A percentile compares a stretch with the other conserved stretches of the same genome.
Conservation (phyloP, 106 monocot genomes). For the Dendrobium chrysotoxum region DNA sequence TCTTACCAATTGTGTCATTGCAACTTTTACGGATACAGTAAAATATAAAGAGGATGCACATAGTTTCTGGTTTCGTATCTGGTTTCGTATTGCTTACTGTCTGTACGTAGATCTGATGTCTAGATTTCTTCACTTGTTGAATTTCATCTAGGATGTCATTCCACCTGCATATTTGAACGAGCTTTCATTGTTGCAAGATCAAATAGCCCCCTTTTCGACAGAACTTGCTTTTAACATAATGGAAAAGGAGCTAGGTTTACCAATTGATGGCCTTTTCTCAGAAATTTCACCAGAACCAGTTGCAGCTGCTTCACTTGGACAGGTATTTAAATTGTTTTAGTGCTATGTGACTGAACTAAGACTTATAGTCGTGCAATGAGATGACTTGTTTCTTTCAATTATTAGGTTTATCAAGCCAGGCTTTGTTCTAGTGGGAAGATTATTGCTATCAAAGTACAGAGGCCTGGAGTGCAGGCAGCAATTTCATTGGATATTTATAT, state of each 20-base stretch:
- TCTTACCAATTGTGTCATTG: not conserved
- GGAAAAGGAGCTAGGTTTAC: slow-evolving; percentile 79
- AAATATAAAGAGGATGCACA: not conserved
- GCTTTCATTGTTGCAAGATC: slow-evolving; percentile 92
- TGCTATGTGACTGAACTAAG: not conserved
- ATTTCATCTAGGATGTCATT: slow-evolving; percentile 75
- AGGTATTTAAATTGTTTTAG: slow-evolving; percentile 29
- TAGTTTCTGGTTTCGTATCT: not conserved
- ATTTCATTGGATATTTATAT: slow-evolving; percentile 98
- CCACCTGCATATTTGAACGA: slow-evolving; percentile 91
- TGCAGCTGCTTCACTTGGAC: slow-evolving; percentile 98
- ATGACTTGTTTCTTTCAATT: slow-evolving; percentile 12
- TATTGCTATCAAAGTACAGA: slow-evolving; percentile 98
- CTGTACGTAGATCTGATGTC: not conserved
- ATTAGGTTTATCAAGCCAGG: slow-evolving; percentile 92
- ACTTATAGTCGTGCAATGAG: not conserved
- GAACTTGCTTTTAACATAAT: slow-evolving; percentile 81
- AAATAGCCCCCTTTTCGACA: slow-evolving; percentile 89
- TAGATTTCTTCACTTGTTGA: not conserved
- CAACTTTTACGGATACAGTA: not conserved
- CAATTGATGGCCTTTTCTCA: slow-evolving; percentile 80
- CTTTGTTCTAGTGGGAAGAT: slow-evolving; percentile 58
- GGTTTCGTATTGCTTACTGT: not conserved
- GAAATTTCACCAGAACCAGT: slow-evolving; percentile 88
- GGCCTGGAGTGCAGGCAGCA: slow-evolving; percentile 95